Evolutionary conservation across 306 rosid genomes (phyloP).

Genomic region (Cucumis hystrix): DNA sequence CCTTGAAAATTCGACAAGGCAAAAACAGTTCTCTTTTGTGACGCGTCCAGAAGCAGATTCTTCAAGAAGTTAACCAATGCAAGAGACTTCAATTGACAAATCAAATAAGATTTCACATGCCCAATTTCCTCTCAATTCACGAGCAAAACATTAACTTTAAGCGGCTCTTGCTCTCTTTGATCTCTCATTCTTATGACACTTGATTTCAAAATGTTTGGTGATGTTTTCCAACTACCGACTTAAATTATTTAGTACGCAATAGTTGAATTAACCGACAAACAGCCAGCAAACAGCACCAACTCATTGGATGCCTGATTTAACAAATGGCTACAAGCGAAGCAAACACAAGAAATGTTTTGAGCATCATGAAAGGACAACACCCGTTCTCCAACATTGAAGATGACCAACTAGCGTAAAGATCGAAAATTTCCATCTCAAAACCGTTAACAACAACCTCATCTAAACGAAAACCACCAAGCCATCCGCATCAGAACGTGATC

Average conservation of each 20-base stretch:
- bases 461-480: neutral
- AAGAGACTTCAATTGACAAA: neutral
- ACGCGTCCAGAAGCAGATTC: neutral
- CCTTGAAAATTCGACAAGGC: neutral
- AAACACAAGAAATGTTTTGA: neutral
- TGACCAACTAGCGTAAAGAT: neutral
- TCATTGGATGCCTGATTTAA: neutral
- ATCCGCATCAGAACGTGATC: neutral
- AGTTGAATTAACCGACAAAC: neutral
- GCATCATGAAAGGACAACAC: neutral
- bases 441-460: neutral
- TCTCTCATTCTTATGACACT: neutral
- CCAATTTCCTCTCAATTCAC: neutral
- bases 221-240: neutral
- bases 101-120: neutral
- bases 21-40: neutral
- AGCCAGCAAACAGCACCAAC: neutral
- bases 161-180: neutral
- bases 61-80: neutral
- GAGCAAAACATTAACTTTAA: neutral
- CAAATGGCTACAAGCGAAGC: neutral
- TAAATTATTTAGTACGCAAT: neutral
- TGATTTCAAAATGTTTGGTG: neutral
- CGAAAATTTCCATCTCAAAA: neutral
- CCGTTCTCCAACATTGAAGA: neutral